Base-by-base conservation (phyloP, 169 alveolate species). In the Babesia bigemina region DNA sequence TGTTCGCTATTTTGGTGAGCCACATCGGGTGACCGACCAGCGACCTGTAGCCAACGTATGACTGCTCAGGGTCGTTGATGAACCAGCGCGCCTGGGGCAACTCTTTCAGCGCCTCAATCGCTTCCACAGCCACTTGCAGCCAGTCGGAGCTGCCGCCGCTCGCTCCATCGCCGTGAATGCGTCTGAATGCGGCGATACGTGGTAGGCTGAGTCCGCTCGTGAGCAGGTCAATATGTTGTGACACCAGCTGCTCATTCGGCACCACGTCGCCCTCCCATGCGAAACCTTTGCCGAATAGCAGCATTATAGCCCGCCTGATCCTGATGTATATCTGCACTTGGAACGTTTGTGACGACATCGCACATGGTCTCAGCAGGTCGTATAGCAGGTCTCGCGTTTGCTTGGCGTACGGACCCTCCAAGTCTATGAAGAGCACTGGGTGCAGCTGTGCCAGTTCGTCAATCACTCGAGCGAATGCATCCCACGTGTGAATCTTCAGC, bases 11-110 rank as follows among this genome's bases (percentile, higher is more conserved):
- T 52, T 86, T 88, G 22, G 59, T 57, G 28, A 88, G 74, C 93
- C 93, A 88, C 77, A 86, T 88, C 24, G 93, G 93, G 70, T 79
- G 75, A 13, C 73, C 55, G 0, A 88, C 84, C 21, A 79, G 36
- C 17, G 70, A n/a, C 21, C 87, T 55, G 66, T 88, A 88, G 26
- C 87, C 88, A 6, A 48, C 86, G 22, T 70, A 66, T 12, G 89
- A 70, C 49, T 83, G 62, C 60, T 88, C 93, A 4, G 93, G 93
- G 61, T 88, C 91, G 47, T 81, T 69, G 17, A 75, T 24, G 70
- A 85, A 86, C 91, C 90, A 88, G 24, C 70, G 74, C 11, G 93
- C 93, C 58, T 89, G 91, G 4, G 90, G 92, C 73, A 86, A 52
- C 55, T 89, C 93, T 63, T 69, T 78, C 60, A 89, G 62, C 44